Evolutionary conservation across 768 basidiomycete species (phyloP).

Genomic region (Suillus spraguei): DNA sequence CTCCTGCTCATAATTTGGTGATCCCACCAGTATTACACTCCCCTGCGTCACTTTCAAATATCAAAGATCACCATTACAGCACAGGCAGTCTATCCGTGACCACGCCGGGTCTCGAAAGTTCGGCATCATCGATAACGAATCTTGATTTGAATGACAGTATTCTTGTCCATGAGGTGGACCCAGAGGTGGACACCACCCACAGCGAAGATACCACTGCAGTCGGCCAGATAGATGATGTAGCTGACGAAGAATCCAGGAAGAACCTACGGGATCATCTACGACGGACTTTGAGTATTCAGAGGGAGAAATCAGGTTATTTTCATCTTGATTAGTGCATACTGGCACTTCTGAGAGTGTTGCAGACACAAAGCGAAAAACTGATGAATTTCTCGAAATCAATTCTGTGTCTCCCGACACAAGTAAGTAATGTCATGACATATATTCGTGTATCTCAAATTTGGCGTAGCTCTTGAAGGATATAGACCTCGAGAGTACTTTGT

Average conservation of each 20-base stretch:
- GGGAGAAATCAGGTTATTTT: constrained; percentile 48
- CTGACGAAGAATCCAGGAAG: constrained; percentile 64
- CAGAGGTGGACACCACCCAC: constrained; percentile 56
- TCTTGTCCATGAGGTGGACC: constrained; percentile 69
- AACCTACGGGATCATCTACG: constrained; percentile 70
- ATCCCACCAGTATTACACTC: constrained; percentile 1
- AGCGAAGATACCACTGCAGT: constrained; percentile 55
- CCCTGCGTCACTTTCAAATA: neutral
- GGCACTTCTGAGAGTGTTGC: constrained; percentile 25
- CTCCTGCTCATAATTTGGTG: constrained; percentile 1
- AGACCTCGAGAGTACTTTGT: constrained; percentile 84
- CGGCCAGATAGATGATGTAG: constrained; percentile 44
- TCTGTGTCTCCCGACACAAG: constrained; percentile 46
- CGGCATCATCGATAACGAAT: constrained; percentile 71
- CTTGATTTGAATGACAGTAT: constrained; percentile 70
- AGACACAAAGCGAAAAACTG: constrained; percentile 33
- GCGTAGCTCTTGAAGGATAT: constrained; percentile 3
- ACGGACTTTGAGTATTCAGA: constrained; percentile 60
- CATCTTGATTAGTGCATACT: constrained; percentile 8
- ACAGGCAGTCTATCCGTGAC: constrained; percentile 17
- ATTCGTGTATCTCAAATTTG: neutral
- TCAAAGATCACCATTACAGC: neutral
- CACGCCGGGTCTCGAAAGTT: constrained; percentile 52
- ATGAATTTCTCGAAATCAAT: constrained; percentile 29
- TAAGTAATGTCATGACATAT: constrained; percentile 21